Percentiles rank a stretch among this genome's conserved stretches.
Conservation (phyloP, 1,139 yeast genomes). For the Sugiyamaella grinbergsii region DNA sequence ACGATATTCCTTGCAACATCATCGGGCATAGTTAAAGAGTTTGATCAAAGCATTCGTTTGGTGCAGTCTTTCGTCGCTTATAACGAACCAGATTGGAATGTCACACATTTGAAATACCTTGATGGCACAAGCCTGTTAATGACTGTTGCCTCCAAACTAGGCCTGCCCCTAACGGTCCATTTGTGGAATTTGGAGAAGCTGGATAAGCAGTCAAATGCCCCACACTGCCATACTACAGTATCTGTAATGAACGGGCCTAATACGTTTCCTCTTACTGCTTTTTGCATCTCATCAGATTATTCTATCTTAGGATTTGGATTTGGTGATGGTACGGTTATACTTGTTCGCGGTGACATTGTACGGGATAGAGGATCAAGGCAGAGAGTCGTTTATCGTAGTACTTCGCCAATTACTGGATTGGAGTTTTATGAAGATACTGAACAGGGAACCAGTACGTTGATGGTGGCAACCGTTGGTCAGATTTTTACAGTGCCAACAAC, state of each 20-base stretch:
- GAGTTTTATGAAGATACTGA: conserved; percentile 51
- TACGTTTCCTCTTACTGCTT: conserved; percentile 71
- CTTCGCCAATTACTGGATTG: conserved; percentile 80
- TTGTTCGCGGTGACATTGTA: conserved; percentile 82
- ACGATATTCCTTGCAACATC: conserved; percentile 62
- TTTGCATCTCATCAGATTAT: conserved; percentile 57
- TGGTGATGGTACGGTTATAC: conserved; percentile 80
- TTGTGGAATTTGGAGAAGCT: conserved; percentile 69
- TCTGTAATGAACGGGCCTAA: conserved; percentile 58
- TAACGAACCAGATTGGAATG: conserved; percentile 54
- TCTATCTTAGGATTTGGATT: conserved; percentile 79
- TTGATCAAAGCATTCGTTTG: conserved; percentile 54
- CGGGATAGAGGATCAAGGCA: conserved; percentile 92
- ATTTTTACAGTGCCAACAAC: conserved; percentile 74
- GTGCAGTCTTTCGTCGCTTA: conserved; percentile 61
- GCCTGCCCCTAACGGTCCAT: conserved; percentile 64
- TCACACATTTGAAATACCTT: conserved; percentile 57
- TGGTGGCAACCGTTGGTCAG: conserved; percentile 68
- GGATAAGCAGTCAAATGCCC: conserved; percentile 37
- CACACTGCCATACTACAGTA: conserved; percentile 47
- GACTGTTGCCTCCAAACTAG: conserved; percentile 71
- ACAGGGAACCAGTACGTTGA: conserved; percentile 43
- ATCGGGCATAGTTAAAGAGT: conserved; percentile 58
- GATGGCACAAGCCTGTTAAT: conserved; percentile 55
- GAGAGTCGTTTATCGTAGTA: conserved; percentile 67